These are phyloP conservation scores for Vaccinium darrowii DNA, from an alignment of 148 eudicot species.

Conservation along the genomic window DNA sequence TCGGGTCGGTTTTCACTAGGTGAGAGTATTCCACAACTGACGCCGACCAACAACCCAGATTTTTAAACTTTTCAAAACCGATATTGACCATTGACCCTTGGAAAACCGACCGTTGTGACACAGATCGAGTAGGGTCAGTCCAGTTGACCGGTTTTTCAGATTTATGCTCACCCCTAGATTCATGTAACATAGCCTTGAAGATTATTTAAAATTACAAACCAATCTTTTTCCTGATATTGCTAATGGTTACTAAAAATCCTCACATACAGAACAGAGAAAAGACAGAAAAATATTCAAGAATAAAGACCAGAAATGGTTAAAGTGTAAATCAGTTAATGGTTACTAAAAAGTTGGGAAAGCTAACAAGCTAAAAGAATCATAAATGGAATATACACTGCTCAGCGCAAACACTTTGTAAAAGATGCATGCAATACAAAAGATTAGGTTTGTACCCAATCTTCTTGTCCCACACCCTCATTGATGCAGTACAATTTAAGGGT, in stretches of 20 bases:
- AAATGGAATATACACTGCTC: not conserved
- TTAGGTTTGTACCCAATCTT: not conserved
- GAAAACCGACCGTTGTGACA: too few relatives aligned
- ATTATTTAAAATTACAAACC: not conserved
- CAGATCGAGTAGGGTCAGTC: too few relatives aligned
- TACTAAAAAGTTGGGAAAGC: not conserved
- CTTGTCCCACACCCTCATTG: not conserved
- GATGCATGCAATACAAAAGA: not conserved
- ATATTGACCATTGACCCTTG: too few relatives aligned
- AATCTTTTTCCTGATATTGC: not conserved
- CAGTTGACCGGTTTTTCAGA: too few relatives aligned
- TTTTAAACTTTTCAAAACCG: too few relatives aligned
- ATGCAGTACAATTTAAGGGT: too few relatives aligned
- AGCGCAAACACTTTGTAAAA: not conserved
- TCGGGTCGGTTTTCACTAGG: too few relatives aligned
- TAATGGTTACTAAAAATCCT: not conserved
- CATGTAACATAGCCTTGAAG: not conserved
- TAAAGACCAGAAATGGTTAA: not conserved
- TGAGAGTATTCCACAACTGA: too few relatives aligned
- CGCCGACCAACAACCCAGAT: too few relatives aligned
- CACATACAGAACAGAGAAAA: not conserved
- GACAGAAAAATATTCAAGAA: not conserved
- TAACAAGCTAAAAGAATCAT: not conserved
- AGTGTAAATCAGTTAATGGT: conserved; percentile 7
- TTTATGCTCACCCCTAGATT: too few relatives aligned